These are phyloP conservation scores for Aspergillus coremiiformis DNA, from an alignment of 495 filamentous ascomycete species.

Conservation along the genomic window DNA sequence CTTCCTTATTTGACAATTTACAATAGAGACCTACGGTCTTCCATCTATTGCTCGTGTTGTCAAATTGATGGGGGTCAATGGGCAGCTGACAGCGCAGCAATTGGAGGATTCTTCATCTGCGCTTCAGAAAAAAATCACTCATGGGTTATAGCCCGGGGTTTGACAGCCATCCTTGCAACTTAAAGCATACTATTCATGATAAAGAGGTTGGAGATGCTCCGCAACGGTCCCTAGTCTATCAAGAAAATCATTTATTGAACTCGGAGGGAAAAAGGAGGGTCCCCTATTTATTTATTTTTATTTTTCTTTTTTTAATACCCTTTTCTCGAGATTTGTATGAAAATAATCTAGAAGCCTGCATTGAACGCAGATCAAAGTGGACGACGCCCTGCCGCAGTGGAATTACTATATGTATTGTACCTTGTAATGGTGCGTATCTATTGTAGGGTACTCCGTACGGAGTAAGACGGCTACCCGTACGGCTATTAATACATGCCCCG, in stretches of 20 bases:
- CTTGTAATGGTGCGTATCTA: neutral
- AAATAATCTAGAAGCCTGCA: neutral
- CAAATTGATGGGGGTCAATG: neutral
- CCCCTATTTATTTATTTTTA: too few species aligned
- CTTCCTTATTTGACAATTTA: neutral
- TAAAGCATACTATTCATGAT: neutral
- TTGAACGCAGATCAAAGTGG: neutral
- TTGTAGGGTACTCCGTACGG: neutral
- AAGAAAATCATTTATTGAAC: too few species aligned
- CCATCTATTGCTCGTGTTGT: neutral
- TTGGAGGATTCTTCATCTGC: too few species aligned
- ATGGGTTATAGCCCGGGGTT: neutral
- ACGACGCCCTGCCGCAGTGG: neutral
- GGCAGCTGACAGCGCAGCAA: neutral
- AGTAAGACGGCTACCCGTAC: neutral
- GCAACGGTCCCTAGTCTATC: constrained; percentile 2
- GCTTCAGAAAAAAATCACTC: neutral
- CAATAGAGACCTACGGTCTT: neutral
- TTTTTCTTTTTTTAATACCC: too few species aligned
- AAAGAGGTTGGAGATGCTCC: neutral
- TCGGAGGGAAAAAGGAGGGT: too few species aligned
- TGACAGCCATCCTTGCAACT: neutral
- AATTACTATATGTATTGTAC: too few species aligned
- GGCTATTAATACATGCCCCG: neutral
- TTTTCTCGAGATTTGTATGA: too few species aligned